Evolutionary conservation across 192 early-diverging fungal genomes (phyloP).

Genomic region (Podila minutissima): DNA sequence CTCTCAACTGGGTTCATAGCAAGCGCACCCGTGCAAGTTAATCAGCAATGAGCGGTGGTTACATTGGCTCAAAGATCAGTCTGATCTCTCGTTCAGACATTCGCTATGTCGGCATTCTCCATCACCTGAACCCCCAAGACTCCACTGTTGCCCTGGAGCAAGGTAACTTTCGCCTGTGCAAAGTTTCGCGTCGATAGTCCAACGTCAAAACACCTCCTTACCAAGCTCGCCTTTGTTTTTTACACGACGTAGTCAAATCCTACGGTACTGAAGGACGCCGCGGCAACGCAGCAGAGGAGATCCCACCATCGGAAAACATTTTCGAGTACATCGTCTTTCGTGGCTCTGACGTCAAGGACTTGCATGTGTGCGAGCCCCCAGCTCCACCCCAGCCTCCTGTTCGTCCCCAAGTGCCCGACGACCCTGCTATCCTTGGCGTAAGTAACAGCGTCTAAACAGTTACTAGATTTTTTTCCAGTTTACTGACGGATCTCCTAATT

Average conservation of each 20-base stretch:
- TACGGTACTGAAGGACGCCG: constrained; percentile 95
- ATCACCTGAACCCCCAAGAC: constrained; percentile 85
- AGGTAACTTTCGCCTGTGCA: constrained; percentile 56
- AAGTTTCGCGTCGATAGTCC: not conserved
- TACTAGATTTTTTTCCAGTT: not conserved
- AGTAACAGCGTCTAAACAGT: constrained; percentile 5
- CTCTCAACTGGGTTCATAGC: not conserved
- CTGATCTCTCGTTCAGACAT: constrained; percentile 91
- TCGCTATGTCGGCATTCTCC: constrained; percentile 91
- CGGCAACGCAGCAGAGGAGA: constrained; percentile 81
- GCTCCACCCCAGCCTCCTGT: constrained; percentile 59
- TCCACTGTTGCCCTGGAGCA: constrained; percentile 91
- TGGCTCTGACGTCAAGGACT: constrained; percentile 91
- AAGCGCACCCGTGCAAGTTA: not conserved
- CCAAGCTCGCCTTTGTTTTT: not conserved
- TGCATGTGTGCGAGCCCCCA: constrained; percentile 73
- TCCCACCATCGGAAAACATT: constrained; percentile 84
- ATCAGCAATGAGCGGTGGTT: constrained; percentile 53
- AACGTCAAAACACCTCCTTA: too few relatives aligned
- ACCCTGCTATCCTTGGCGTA: constrained; percentile 85
- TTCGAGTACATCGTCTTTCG: constrained; percentile 96
- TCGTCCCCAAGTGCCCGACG: constrained; percentile 73
- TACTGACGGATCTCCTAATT: constrained; percentile 10
- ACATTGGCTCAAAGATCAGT: constrained; percentile 70
- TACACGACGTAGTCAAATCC: constrained; percentile 73